A percentile compares a stretch with the other conserved stretches of the same genome.
Evolutionary conservation across 2,329 filamentous ascomycete genomes (phyloP).

Genomic region (Penicillium paneum): DNA sequence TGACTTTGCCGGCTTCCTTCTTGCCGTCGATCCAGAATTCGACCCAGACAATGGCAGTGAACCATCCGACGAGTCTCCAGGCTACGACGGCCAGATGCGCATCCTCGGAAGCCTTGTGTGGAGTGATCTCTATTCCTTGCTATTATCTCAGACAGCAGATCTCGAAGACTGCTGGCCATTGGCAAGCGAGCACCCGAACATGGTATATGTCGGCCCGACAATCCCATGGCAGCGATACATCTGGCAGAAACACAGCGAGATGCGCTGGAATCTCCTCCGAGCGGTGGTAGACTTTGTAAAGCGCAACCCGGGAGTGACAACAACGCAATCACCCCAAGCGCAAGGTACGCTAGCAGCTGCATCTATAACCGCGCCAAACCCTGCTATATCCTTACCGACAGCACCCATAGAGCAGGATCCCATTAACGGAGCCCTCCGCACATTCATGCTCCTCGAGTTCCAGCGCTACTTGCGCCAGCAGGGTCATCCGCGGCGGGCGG

Average conservation of each 20-base stretch:
- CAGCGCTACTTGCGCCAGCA: not conserved
- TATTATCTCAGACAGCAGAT: conserved; percentile 10
- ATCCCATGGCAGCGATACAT: conserved; percentile 11
- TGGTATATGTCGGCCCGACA: conserved; percentile 26
- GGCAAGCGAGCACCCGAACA: conserved; percentile 27
- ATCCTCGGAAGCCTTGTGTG: conserved; percentile 31
- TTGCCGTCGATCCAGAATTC: conserved; percentile 25
- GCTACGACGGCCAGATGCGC: conserved; percentile 27
- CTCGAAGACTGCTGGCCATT: conserved; percentile 29
- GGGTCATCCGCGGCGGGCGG: not conserved
- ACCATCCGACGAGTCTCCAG: conserved; percentile 19
- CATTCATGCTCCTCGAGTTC: not conserved
- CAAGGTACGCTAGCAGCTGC: not conserved
- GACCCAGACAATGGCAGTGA: conserved; percentile 8
- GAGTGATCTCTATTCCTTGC: conserved; percentile 27
- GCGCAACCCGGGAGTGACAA: not conserved
- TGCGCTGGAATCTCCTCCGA: conserved; percentile 6
- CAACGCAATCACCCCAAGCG: not conserved
- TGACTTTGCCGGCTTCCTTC: conserved; percentile 22
- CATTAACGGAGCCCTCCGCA: not conserved
- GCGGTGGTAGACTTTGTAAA: conserved; percentile 6
- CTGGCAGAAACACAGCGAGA: conserved; percentile 12
- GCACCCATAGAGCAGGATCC: not conserved
- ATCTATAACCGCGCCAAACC: not conserved
- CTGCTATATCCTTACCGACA: not conserved